Evolutionary conservation across 2,329 filamentous ascomycete species (phyloP).

Genomic region (Colletotrichum navitas): DNA sequence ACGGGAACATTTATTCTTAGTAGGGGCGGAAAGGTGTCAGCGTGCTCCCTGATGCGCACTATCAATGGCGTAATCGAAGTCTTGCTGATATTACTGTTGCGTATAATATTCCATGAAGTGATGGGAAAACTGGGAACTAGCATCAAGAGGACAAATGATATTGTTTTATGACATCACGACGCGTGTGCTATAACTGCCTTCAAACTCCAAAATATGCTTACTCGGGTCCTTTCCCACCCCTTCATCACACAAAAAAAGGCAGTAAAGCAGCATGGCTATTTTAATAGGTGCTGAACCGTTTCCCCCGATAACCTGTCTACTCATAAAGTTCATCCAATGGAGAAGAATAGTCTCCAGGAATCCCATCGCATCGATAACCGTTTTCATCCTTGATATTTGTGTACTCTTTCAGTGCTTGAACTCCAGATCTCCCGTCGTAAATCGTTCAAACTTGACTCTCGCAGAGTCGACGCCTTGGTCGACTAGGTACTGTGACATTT

Average conservation of each 20-base stretch:
- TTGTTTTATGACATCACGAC: neutral
- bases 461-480: conserved; percentile 54
- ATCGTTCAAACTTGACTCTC: conserved; percentile 61
- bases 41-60: neutral
- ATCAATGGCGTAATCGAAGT: neutral
- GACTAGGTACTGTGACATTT: conserved; percentile 60
- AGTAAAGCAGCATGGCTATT: neutral
- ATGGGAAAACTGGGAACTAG: neutral
- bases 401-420: conserved; percentile 30
- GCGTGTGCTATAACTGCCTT: neutral
- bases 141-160: neutral
- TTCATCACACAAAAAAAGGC: too few species aligned
- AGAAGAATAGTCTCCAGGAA: neutral
- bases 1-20: neutral
- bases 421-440: conserved; percentile 60
- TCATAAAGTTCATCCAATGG: neutral
- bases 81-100: neutral
- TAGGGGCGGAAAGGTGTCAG: neutral
- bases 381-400: neutral
- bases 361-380: conserved; percentile 1
- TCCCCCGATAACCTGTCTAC: conserved; percentile 5
- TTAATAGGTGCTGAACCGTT: neutral
- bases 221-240: neutral
- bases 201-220: neutral
- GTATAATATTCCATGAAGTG: neutral